Evolutionary conservation across 1,139 yeast species (phyloP).

Genomic region (Pichiaceae sp.): DNA sequence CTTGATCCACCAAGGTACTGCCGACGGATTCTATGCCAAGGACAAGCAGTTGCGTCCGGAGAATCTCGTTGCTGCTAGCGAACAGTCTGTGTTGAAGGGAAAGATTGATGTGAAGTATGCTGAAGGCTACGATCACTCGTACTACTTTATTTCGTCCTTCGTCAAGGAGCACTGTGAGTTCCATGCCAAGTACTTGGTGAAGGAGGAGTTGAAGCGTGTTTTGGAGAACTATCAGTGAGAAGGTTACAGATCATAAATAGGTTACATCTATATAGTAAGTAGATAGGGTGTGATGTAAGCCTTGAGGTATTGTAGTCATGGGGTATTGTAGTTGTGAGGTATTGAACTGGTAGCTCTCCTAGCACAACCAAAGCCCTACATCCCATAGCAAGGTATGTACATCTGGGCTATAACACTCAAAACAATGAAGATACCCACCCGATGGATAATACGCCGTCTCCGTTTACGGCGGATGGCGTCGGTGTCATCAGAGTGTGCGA

Average conservation of each 20-base stretch:
- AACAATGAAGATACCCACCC: too few relatives aligned
- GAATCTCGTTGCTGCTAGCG: conserved; percentile 56
- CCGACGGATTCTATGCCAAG: conserved; percentile 59
- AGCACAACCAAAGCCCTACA: too few relatives aligned
- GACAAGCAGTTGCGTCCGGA: conserved; percentile 69
- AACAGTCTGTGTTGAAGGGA: conserved; percentile 48
- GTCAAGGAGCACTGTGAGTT: conserved; percentile 79
- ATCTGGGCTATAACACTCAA: too few relatives aligned
- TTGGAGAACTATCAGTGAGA: neutral
- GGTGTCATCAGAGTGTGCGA: too few relatives aligned
- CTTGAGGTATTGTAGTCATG: too few relatives aligned
- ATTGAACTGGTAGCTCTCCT: too few relatives aligned
- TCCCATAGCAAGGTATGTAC: too few relatives aligned
- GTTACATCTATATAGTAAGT: neutral
- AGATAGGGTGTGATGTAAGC: too few relatives aligned
- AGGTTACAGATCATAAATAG: neutral
- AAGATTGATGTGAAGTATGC: conserved; percentile 54
- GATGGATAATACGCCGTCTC: too few relatives aligned
- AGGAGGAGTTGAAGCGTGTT: neutral
- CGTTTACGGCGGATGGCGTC: too few relatives aligned
- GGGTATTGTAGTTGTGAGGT: too few relatives aligned
- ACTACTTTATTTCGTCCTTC: conserved; percentile 76
- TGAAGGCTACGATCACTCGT: conserved; percentile 87
- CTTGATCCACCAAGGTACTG: conserved; percentile 76
- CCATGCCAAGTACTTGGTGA: conserved; percentile 73